These are phyloP conservation scores for Pseudopithomyces chartarum DNA, from an alignment of 2,329 filamentous ascomycete species.

Conservation along the genomic window DNA sequence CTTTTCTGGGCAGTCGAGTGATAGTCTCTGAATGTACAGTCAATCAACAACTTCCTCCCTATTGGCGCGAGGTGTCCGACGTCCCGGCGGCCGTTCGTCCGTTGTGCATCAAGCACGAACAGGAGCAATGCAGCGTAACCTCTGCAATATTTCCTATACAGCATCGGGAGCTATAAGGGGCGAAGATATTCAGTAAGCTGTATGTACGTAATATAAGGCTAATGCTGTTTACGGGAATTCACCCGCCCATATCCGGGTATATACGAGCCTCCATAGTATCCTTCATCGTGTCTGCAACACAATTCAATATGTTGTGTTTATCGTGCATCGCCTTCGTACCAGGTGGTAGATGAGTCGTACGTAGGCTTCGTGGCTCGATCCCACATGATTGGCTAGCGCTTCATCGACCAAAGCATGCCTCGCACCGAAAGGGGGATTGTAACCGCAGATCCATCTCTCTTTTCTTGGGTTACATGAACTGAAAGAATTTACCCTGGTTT, in stretches of 20 bases:
- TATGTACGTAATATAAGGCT: conserved; percentile 6
- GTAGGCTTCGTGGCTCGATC: background rate
- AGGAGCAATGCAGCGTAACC: background rate
- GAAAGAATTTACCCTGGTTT: background rate
- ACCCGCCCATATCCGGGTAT: conserved; percentile 12
- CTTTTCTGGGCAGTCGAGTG: too few species aligned
- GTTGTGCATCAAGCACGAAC: background rate
- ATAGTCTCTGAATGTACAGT: too few species aligned
- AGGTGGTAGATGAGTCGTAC: conserved; percentile 2
- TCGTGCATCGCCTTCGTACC: background rate
- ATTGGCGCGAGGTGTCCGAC: background rate
- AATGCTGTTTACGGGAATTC: conserved; percentile 1
- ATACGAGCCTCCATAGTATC: conserved; percentile 6
- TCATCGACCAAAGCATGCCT: conserved; percentile 8
- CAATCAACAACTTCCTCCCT: background rate
- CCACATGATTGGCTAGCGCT: background rate
- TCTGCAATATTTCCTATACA: background rate
- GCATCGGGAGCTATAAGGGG: background rate
- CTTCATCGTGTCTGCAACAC: background rate
- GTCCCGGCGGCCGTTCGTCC: background rate
- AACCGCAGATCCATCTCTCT: conserved; percentile 15
- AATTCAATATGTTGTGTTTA: conserved; percentile 4
- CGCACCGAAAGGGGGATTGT: conserved; percentile 11
- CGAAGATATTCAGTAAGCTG: conserved; percentile 15
- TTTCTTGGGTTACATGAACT: background rate